Evolutionary conservation across 1,139 yeast genomes (phyloP), one percentile per base, ranked within the genome.

Genomic region (Blastobotrys aristatus): DNA sequence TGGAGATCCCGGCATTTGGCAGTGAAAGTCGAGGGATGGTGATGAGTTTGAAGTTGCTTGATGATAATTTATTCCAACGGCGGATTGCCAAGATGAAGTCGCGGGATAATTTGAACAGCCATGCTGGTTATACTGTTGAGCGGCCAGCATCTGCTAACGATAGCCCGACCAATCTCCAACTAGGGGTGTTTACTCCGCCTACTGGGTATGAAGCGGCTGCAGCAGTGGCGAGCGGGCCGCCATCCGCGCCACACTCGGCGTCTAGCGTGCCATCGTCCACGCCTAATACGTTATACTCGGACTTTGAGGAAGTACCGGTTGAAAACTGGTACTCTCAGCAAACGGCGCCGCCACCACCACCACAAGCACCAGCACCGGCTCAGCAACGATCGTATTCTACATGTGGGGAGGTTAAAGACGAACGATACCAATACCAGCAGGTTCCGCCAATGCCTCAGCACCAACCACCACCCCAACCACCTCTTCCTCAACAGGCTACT

Each of bases 11-110:
- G 2, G 43, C 41, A 17, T 22, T 27, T 20, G 36, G 41, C 39
- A 21, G 40, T 43, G 40, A 43, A 33, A 35, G 46, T 44, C 38
- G 43, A 21, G 52, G 52, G 33, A 16, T 49, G 14, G 52, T 42
- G 24, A 41, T 47, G 34, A 43, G 49, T 26, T 43, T 49, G 38
- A 42, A 14, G 32, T 38, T 42, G 22, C 42, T 33, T 2, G 18
- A 44, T 26, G 43, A 41, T 34, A 42, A 16, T 21, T 26, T 20
- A 16, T 34, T n/a, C 20, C 33, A 17, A 8, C 31, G 27, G 26
- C n/a, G 40, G 21, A 33, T 34, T 33, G 26, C 31, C 29, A 33
- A 33, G 22, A 33, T 33, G 37, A 33, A 33, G 22, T 32, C 43
- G 18, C 27, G 24, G 33, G 27, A 14, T 26, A 14, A 8, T 21